Conservation (phyloP, 345 rosid genomes). For the Noccaea bulbosa region DNA sequence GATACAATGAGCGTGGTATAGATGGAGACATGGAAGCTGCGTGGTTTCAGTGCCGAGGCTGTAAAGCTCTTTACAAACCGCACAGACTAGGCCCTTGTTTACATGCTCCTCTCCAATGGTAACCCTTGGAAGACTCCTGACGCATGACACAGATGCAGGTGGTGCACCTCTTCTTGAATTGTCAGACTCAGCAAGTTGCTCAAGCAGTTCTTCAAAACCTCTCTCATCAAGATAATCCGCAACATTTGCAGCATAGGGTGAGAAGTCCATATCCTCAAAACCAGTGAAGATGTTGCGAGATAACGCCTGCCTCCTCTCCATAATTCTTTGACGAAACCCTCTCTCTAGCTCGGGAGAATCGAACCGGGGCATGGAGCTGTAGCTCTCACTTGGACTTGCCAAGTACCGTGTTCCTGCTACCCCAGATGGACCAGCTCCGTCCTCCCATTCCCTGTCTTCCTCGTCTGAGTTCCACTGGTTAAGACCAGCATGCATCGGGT, state of each 20-base stretch:
- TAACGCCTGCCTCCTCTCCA: constrained; percentile 51
- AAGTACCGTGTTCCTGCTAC: constrained; percentile 42
- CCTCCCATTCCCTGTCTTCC: constrained; percentile 60
- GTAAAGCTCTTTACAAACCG: constrained; percentile 85
- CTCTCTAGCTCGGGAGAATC: constrained; percentile 53
- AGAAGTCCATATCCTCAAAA: constrained; percentile 53
- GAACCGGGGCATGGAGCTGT: constrained; percentile 43
- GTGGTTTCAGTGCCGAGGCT: constrained; percentile 57
- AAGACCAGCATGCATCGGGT: constrained; percentile 89
- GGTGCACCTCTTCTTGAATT: constrained; percentile 87
- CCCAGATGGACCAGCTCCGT: constrained; percentile 43
- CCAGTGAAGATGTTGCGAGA: constrained; percentile 44
- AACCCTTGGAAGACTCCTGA: constrained; percentile 63
- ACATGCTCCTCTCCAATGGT: constrained; percentile 53
- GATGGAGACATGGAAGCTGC: constrained; percentile 86
- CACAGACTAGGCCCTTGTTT: constrained; percentile 64
- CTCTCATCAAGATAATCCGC: constrained; percentile 67
- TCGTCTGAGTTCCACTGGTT: constrained; percentile 78
- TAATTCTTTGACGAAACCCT: constrained; percentile 45
- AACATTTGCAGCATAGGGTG: constrained; percentile 49
- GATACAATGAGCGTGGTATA: constrained; percentile 81
- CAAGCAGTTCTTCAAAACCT: constrained; percentile 75
- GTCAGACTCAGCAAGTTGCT: constrained; percentile 73
- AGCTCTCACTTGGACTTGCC: constrained; percentile 56
- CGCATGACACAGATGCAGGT: constrained; percentile 74